phyloP scores from a whole-genome alignment of 306 rosid species.

The Cotoneaster glaucophyllus region DNA sequence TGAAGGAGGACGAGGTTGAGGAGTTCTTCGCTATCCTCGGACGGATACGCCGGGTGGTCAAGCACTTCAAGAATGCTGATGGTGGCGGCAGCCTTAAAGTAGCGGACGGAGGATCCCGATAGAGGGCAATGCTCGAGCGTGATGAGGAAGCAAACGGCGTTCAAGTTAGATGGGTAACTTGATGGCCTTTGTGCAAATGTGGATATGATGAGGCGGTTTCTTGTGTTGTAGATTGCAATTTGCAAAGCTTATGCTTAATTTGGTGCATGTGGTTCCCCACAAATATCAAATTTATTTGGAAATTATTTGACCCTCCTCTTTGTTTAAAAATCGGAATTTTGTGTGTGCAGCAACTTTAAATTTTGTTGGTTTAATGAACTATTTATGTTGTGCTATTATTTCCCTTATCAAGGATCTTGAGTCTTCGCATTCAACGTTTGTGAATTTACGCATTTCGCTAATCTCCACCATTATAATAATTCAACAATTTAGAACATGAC shows the following conservation, averaged over 20 bases:
- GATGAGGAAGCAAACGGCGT: background rate
- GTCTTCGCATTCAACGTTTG: too few relatives aligned
- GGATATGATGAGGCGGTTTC: background rate
- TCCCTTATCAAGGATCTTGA: too few relatives aligned
- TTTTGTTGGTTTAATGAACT: background rate
- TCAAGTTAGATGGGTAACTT: background rate
- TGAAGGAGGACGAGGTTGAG: constrained; percentile 38
- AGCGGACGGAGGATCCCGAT: background rate
- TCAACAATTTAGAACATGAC: too few relatives aligned
- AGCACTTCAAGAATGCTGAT: constrained; percentile 17
- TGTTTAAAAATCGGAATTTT: background rate
- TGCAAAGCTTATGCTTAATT: background rate
- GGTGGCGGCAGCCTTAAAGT: background rate
- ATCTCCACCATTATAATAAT: too few relatives aligned
- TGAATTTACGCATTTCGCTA: too few relatives aligned
- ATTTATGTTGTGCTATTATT: background rate
- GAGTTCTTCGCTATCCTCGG: constrained; percentile 39
- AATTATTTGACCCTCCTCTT: background rate
- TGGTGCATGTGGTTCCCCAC: background rate
- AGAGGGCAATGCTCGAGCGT: constrained; percentile 15
- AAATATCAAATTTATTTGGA: background rate
- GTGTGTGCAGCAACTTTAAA: background rate
- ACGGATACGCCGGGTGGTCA: constrained; percentile 22
- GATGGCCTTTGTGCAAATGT: background rate
- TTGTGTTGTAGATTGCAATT: background rate